Evolutionary conservation across 2,329 filamentous ascomycete genomes (phyloP), one percentile per base, ranked within the genome.

Genomic region (Scedosporium apiospermum): DNA sequence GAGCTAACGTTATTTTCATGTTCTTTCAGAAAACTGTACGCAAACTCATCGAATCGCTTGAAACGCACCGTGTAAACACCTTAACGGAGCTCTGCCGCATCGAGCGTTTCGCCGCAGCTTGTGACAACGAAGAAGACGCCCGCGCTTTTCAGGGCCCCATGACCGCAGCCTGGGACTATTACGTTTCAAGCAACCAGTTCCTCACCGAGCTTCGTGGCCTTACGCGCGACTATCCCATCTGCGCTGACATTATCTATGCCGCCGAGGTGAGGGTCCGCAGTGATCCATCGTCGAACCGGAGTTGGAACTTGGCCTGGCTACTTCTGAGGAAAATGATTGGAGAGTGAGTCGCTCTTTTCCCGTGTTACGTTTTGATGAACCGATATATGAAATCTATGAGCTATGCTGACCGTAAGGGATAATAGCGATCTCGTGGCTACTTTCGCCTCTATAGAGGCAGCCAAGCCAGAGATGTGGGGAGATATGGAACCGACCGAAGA

Each of bases 251-350:
- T 41, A 71, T 91, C 1, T 79, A 83, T 59, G 87, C 89, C 68
- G 88, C 88, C 0, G 86, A 88, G 68, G 73, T 76, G 62, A 77
- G 86, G 23, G 88, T 91, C 2, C 78, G 81, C 62, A 77, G 75
- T 30, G 88, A 91, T 65, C 86, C 87, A 0, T 76, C 80, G 18
- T 88, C 85, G 66, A 86, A 85, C 67, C 80, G 85, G 26, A 90
- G 87, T 70, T 91, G 89, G 88, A 92, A 91, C 70, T 78, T 88
- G 67, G 88, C 87, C 51, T 91, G 88, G 88, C 75, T 91, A 57
- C 85, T 88, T 38, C 75, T 91, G 9, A 76, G 75, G 51, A 90
- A 89, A 72, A 85, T 90, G 60, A 77, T 80, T 23, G 82, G 84
- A 63, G 85, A 87, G 86, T 88, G 75, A 72, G 83, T 78, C 21